Base-by-base conservation (phyloP, 768 basidiomycete genomes). In the Boletus rubroflammeus region DNA sequence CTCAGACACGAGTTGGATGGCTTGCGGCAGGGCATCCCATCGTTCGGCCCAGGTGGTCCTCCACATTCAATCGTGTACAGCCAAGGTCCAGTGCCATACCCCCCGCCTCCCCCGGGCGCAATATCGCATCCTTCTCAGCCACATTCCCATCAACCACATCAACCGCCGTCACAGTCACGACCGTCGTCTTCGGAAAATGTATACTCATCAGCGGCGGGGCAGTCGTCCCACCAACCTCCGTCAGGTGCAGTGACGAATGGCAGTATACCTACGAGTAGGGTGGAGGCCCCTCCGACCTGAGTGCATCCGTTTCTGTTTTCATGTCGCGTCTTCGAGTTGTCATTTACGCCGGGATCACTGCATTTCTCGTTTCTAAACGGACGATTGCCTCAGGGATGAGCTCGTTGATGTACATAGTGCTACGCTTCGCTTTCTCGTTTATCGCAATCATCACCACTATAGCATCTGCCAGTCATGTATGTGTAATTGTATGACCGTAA, bases 1-100 rank as follows among this genome's bases (percentile, higher is more conserved):
- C 72, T 93, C 54, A 79, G 88, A 63, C 84, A 87, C 61, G 92
- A 94, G 68, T 65, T 90, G 46, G 89, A 83, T 23, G 68, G 69
- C 55, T 54, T 81, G 52, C 86, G 86, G 47, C 78, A 83, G 64
- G 86, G 84, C 40, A 75, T 80, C 48, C 71, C 80, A 11, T 68
- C 78, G 3, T 85, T 83, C 62, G 71, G 76, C 55, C 72, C 81
- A 21, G 71, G 75, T 45, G 79, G 71, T 9, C 75, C 80, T 14
- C 76, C 79, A 57, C 73, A 78, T 49, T 76, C 75, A 47, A 70
- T 76, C 29, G 76, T 81, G 28, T 86, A 84, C 64, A 73, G 72
- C 21, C 81, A 81, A 63, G 73, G 73, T n/a, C 71, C 77, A 26
- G 69, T 75, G 32, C 73, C 76, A 60, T 78, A 78, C 46, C 75